Base-by-base conservation (phyloP, 345 rosid species). In the Bruguiera sexangula region DNA sequence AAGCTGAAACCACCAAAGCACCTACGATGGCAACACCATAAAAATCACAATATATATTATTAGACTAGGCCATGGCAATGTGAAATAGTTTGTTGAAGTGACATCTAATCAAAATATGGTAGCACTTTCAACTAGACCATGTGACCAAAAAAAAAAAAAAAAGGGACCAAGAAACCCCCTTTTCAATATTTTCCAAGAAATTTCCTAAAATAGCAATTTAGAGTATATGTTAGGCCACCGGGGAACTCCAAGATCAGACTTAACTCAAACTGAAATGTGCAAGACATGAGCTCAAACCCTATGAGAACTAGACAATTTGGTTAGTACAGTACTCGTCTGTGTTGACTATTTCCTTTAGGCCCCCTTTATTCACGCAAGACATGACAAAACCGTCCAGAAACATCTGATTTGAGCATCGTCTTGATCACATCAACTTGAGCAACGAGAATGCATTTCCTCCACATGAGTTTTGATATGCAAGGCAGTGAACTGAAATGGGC, bases 191-290 rank as follows among this genome's bases (percentile, higher is more conserved):
- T 56, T 56, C 60, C 60, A 56, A 56, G 18, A 56, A 24, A 56
- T 24, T 56, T 56, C 60, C 60, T 20, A 24, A 56, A 24, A 22
- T 24, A 24, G 60, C 50, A 43, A 43, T 3, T 43, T 43, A 43
- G 50, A 24, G 29, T 2, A 56, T 27, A 15, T 22, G 30, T 27
- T 56, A 24, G 29, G 24, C 6, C 60, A 22, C 30, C 60, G 10
- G 29, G 29, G 60, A 56, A 56, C 60, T 56, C 30, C 22, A 24
- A 56, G 60, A 56, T 56, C 60, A 56, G 30, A 56, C 50, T 43
- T 15, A 15, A 19, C 15, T 43, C 50, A 43, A 13, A 13, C 50
- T 43, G 50, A 43, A 43, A 13, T 43, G 18, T 3, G 50, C 50
- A 13, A 13, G 50, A 43, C 50, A 3, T 43, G 4, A 43, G 50